phyloP scores from a whole-genome alignment of 306 rosid species.

The Prosopis cineraria region DNA sequence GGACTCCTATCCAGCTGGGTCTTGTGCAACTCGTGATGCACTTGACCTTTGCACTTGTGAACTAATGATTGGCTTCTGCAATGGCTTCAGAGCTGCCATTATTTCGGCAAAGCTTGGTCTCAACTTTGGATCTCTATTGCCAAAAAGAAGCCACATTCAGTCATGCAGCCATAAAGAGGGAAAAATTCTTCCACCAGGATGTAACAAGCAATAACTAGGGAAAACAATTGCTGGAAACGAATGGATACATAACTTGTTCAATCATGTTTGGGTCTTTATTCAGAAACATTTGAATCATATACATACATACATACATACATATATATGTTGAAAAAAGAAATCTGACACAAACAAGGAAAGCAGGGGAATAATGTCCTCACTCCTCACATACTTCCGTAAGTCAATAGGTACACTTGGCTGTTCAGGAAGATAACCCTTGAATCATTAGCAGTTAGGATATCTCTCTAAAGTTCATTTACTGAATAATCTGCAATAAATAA shows the following conservation, averaged over 20 bases:
- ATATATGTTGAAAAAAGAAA: background rate
- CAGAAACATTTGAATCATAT: conserved; percentile 10
- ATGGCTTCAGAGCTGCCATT: conserved; percentile 91
- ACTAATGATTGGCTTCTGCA: conserved; percentile 78
- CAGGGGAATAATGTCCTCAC: too few relatives aligned
- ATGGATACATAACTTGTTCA: background rate
- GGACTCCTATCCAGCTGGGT: conserved; percentile 40
- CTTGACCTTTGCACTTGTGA: conserved; percentile 64
- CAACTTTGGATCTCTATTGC: conserved; percentile 76
- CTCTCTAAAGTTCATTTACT: background rate
- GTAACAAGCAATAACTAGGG: conserved; percentile 10
- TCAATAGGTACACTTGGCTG: background rate
- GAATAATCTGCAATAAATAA: background rate
- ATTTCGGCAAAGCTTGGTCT: conserved; percentile 92
- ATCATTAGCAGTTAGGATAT: background rate
- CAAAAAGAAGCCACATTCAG: conserved; percentile 29
- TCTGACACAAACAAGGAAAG: background rate
- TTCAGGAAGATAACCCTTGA: background rate
- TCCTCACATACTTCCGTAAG: background rate
- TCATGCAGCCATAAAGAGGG: conserved; percentile 19
- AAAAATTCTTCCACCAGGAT: background rate
- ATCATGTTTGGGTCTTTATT: background rate
- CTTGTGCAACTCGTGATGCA: conserved; percentile 50
- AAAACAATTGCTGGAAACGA: background rate
- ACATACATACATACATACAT: too few relatives aligned